Conservation (phyloP, 2,329 filamentous ascomycete genomes). For the Berkeleyomyces rouxiae region DNA sequence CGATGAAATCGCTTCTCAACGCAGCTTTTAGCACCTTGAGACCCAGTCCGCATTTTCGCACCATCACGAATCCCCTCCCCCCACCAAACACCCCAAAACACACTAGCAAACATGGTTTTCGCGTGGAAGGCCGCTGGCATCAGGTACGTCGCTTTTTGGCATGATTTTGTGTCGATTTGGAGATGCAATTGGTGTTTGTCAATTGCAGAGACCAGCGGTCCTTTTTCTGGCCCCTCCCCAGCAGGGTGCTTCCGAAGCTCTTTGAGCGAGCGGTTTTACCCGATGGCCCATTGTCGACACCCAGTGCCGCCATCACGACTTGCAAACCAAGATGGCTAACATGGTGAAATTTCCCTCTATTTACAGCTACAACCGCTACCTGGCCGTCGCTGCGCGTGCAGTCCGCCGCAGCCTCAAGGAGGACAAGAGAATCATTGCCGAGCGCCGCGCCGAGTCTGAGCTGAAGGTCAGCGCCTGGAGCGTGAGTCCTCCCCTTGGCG, state of each 20-base stretch:
- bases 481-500: slow-evolving; percentile 36
- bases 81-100: slow-evolving; percentile 19
- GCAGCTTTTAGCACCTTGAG: slow-evolving; percentile 3
- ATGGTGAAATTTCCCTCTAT: background rate
- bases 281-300: background rate
- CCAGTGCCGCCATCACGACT: background rate
- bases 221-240: slow-evolving; percentile 10
- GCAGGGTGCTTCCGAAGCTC: slow-evolving; percentile 17
- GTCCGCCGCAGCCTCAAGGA: slow-evolving; percentile 97
- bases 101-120: slow-evolving; percentile 65
- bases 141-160: slow-evolving; percentile 49
- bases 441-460: slow-evolving; percentile 80
- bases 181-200: slow-evolving; percentile 83
- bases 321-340: background rate
- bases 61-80: slow-evolving; percentile 2
- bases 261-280: slow-evolving; percentile 8
- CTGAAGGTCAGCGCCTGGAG: slow-evolving; percentile 88
- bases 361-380: slow-evolving; percentile 96
- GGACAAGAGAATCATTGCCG: slow-evolving; percentile 69
- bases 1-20: slow-evolving; percentile 2
- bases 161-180: slow-evolving; percentile 29
- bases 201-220: slow-evolving; percentile 1
- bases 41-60: background rate
- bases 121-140: slow-evolving; percentile 97
- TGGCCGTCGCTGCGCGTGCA: slow-evolving; percentile 82